Base-by-base conservation (phyloP, 148 eudicot genomes). In the Camellia japonica region DNA sequence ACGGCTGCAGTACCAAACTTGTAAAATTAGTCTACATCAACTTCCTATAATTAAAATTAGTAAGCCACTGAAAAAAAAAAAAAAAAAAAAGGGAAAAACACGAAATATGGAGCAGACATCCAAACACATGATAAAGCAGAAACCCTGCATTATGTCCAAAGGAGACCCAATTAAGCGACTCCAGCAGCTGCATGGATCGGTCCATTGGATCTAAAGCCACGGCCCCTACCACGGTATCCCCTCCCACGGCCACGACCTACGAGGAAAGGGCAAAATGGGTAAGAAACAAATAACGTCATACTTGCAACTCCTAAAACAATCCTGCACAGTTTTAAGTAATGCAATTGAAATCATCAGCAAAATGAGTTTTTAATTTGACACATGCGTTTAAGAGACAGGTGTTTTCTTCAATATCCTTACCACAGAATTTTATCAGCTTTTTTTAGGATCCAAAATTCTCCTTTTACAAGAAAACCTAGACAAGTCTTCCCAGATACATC, bases 211-310 rank as follows among this genome's bases (percentile, higher is more conserved):
- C 95, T 89, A 78, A 88, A 89, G 65, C 92, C 88, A 71, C 87
- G 87, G 30, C 90, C 95, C 83, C 96, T 85, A 42, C 96, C 96
- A 65, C 93, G 93, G 43, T 85, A 85, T 79, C 91, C 93, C 88
- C 92, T 88, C 41, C 94, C 94, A 74, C 92, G 93, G 23, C 95
- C 93, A 79, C 91, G 93, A 19, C 95, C 95, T 91, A 72, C 75
- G 82, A 20, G 41, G 7, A 67, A 23, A 78, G 42, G 58, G 14
- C n/a, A 19, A 2, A 30, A 51, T 30, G 12, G 0, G 0, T 38
- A 38, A 8, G 3, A 2, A 16, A 59, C 13, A 58, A 13, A n/a
- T 1, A 14, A 55, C 19, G 6, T 15, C 16, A 30, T 7, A 43
- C 9, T 74, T 14, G 63, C 60, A 19, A n/a, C 14, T 41, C 47